phyloP scores from a whole-genome alignment of 2,329 filamentous ascomycete genomes.

The Hypoxylon sp. region DNA sequence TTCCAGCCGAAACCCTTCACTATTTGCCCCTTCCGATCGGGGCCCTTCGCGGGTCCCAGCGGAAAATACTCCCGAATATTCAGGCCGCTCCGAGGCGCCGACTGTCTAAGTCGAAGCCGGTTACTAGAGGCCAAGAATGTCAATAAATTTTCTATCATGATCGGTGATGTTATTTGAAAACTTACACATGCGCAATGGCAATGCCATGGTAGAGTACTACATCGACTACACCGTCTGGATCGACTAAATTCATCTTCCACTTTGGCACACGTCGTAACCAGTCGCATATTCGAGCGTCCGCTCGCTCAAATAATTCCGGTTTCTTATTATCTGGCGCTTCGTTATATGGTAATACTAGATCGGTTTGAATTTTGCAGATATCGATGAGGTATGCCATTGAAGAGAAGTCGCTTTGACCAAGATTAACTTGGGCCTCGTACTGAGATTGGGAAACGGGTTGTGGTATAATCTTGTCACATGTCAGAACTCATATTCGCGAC shows the following conservation, averaged over 20 bases:
- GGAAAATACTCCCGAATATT: constrained; percentile 51
- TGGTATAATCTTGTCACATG: constrained; percentile 51
- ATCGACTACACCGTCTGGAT: constrained; percentile 54
- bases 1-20: constrained; percentile 51
- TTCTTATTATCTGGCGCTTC: constrained; percentile 45
- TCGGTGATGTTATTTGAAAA: constrained; percentile 13
- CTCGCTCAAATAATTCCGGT: constrained; percentile 48
- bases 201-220: constrained; percentile 56
- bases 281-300: constrained; percentile 55
- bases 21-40: constrained; percentile 46
- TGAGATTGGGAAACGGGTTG: constrained; percentile 51
- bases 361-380: constrained; percentile 52
- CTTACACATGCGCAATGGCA: constrained; percentile 54
- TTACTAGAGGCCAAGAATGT: constrained; percentile 39
- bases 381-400: constrained; percentile 57
- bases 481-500: constrained; percentile 11
- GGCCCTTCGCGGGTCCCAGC: constrained; percentile 47
- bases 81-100: constrained; percentile 45
- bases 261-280: constrained; percentile 56
- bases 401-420: constrained; percentile 54
- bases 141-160: constrained; percentile 4
- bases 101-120: constrained; percentile 49
- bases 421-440: constrained; percentile 54
- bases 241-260: constrained; percentile 56
- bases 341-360: constrained; percentile 50